These are phyloP conservation scores for Phytophthora cryptogea DNA, from an alignment of 352 stramenopile genomes.

Conservation along the genomic window DNA sequence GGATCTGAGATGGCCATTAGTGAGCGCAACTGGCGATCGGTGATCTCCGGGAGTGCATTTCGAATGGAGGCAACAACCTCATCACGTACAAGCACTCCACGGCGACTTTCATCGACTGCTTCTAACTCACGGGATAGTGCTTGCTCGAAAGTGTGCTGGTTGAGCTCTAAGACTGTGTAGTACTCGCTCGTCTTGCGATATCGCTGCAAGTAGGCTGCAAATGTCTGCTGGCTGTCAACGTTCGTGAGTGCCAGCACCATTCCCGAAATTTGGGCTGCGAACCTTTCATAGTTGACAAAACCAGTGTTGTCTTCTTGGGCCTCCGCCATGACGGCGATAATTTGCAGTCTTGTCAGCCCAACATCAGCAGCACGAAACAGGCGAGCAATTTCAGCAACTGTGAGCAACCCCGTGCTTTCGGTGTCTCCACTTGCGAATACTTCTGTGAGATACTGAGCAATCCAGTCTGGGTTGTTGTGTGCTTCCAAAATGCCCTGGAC, in stretches of 20 bases:
- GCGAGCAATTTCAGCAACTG: conserved; percentile 59
- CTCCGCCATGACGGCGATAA: conserved; percentile 69
- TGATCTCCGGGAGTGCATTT: conserved; percentile 72
- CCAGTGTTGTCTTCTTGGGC: conserved; percentile 77
- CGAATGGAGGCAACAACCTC: conserved; percentile 61
- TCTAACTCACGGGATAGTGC: conserved; percentile 64
- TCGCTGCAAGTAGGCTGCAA: conserved; percentile 55
- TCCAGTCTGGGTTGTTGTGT: conserved; percentile 63
- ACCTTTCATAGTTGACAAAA: conserved; percentile 80
- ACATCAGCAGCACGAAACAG: conserved; percentile 67
- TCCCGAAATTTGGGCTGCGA: conserved; percentile 59
- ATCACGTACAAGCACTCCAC: conserved; percentile 54
- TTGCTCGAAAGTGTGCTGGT: conserved; percentile 85
- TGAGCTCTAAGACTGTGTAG: conserved; percentile 77
- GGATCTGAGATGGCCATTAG: conserved; percentile 66
- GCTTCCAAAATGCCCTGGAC: conserved; percentile 61
- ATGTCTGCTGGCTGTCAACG: conserved; percentile 69
- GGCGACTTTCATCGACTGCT: conserved; percentile 63
- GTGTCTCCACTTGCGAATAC: conserved; percentile 74
- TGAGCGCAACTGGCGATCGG: conserved; percentile 60
- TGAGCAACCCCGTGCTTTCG: conserved; percentile 64
- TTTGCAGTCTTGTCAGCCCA: conserved; percentile 78
- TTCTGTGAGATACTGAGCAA: conserved; percentile 74
- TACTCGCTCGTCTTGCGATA: conserved; percentile 81
- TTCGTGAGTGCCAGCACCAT: conserved; percentile 75